phyloP scores from a whole-genome alignment of 371 early-diverging fungal species.

The Rhizopus microsporus region DNA sequence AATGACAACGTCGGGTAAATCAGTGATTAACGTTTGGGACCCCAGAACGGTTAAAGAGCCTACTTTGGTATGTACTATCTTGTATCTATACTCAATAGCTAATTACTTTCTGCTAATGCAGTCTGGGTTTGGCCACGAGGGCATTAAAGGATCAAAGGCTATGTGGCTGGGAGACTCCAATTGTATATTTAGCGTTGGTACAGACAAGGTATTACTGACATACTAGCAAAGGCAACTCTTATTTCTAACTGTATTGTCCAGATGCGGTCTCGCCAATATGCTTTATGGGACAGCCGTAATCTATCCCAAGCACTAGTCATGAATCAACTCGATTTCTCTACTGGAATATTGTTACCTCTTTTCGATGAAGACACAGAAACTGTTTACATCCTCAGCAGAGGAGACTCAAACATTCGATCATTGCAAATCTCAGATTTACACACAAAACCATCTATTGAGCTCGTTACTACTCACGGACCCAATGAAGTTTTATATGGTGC shows the following conservation, averaged over 20 bases:
- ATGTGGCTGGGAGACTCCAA: slow-evolving; percentile 70
- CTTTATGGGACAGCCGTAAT: slow-evolving; percentile 74
- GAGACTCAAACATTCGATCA: slow-evolving; percentile 71
- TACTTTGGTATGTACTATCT: slow-evolving; percentile 14
- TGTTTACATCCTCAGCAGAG: slow-evolving; percentile 67
- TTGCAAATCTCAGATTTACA: slow-evolving; percentile 53
- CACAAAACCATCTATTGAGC: slow-evolving; percentile 44
- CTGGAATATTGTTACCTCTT: slow-evolving; percentile 66
- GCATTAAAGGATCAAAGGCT: slow-evolving; percentile 67
- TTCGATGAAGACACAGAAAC: slow-evolving; percentile 80
- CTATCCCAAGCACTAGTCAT: slow-evolving; percentile 54
- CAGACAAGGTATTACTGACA: slow-evolving; percentile 47
- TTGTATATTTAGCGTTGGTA: slow-evolving; percentile 67
- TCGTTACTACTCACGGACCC: slow-evolving; percentile 51
- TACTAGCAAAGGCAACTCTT: background rate
- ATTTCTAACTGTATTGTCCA: background rate
- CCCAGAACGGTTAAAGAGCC: slow-evolving; percentile 45
- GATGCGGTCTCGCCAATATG: slow-evolving; percentile 66
- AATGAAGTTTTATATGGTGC: slow-evolving; percentile 55
- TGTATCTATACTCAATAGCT: background rate
- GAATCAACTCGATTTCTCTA: slow-evolving; percentile 59
- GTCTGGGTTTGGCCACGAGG: slow-evolving; percentile 56
- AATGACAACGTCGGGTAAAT: slow-evolving; percentile 60
- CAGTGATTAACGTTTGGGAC: slow-evolving; percentile 61
- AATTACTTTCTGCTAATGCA: slow-evolving; percentile 6